Evolutionary conservation across 1,139 yeast species (phyloP), one percentile per base, ranked within the genome.

Genomic region (Yarrowia galli): DNA sequence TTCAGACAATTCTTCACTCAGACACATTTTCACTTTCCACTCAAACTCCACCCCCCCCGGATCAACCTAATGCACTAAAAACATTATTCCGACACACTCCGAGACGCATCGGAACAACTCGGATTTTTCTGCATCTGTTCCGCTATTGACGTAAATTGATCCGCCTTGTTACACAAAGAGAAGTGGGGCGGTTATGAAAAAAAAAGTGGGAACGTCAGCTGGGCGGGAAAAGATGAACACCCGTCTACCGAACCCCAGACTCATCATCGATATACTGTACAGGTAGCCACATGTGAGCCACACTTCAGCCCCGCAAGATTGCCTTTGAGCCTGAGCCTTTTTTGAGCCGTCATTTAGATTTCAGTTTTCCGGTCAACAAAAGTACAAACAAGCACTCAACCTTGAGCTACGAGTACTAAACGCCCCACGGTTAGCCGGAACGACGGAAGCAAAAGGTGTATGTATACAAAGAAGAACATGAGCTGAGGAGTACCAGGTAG

Each of bases 281-380:
- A n/a, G n/a, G n/a, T n/a, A n/a, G n/a, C n/a, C 20, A 38, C 20
- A 25, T 3, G 58, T 22, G 58, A 53, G 58, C 58, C 58, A 53
- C 58, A 53, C 58, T 6, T 53, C 60, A 53, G 60, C 60, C 60
- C 60, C 60, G 22, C 60, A 53, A 9, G 10, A 22, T 23, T 22
- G 32, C 28, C 28, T 53, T 53, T 36, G 20, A 36, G 15, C 3
- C 36, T 35, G n/a, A n/a, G n/a, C 16, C 10, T 51, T 18, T 51
- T 32, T 36, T 18, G 25, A n/a, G n/a, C n/a, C n/a, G n/a, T n/a
- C n/a, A n/a, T n/a, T n/a, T n/a, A n/a, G n/a, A 32, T 20, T 20
- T 20, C 16, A 8, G n/a, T 2, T 6, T 5, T 28, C 2, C 23
- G 13, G 5, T 43, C 48, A 28, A n/a, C 28, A 22, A 22, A 20